Evolutionary conservation across 163 green algal genomes (phyloP).

Genomic region (Trebouxiophyceae sp.): DNA sequence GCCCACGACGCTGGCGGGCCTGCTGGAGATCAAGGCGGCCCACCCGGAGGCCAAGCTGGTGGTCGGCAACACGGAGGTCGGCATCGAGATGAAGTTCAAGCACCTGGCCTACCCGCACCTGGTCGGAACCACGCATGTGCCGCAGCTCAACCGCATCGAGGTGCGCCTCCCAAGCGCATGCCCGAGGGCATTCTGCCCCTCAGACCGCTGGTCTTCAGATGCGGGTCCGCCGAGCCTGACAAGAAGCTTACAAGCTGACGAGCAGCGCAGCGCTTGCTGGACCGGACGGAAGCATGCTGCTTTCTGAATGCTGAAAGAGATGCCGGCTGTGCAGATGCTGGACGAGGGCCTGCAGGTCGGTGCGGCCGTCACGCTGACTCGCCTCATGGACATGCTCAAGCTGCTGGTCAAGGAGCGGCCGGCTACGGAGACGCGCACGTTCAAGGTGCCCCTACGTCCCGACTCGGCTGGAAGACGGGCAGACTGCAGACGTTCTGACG

Average conservation of each 20-base stretch:
- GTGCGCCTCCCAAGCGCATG: too few relatives aligned
- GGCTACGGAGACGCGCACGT: constrained; percentile 37
- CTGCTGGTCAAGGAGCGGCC: constrained; percentile 31
- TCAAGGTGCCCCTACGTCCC: too few relatives aligned
- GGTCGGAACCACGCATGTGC: constrained; percentile 68
- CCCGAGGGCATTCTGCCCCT: too few relatives aligned
- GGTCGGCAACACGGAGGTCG: constrained; percentile 68
- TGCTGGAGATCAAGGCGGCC: constrained; percentile 69
- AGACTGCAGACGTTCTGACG: too few relatives aligned
- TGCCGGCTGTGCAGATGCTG: constrained; percentile 24
- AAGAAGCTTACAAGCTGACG: too few relatives aligned
- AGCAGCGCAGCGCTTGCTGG: too few relatives aligned
- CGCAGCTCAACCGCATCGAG: constrained; percentile 63
- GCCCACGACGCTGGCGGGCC: constrained; percentile 57
- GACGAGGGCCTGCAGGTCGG: constrained; percentile 65
- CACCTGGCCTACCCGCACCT: constrained; percentile 60
- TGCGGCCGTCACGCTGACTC: constrained; percentile 69
- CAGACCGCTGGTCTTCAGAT: background rate
- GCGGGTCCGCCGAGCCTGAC: too few relatives aligned
- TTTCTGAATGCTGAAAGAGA: background rate
- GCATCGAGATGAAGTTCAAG: constrained; percentile 99
- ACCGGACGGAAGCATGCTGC: background rate
- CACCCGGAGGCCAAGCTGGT: constrained; percentile 66
- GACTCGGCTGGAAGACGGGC: too few relatives aligned
- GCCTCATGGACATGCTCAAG: constrained; percentile 38